phyloP scores from a whole-genome alignment of 2,329 filamentous ascomycete species.

The Fonsecaea pedrosoi region DNA sequence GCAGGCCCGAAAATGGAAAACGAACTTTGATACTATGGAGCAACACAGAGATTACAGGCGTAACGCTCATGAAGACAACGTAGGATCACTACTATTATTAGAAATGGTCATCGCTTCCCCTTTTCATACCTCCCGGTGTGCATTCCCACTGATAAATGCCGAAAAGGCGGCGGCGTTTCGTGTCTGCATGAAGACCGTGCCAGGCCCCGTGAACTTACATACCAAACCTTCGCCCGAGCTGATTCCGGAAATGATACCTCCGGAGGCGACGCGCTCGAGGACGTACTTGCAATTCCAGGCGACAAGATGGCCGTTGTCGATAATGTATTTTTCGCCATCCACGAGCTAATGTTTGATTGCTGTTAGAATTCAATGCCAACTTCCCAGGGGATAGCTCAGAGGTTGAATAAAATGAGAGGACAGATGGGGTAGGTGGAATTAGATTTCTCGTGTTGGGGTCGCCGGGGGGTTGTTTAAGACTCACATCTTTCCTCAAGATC shows the following conservation, averaged over 20 bases:
- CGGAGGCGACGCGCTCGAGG: conserved; percentile 86
- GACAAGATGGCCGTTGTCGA: conserved; percentile 91
- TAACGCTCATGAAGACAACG: conserved; percentile 4
- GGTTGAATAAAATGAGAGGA: conserved; percentile 5
- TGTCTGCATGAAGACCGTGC: conserved; percentile 91
- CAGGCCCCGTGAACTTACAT: conserved; percentile 90
- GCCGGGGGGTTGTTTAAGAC: conserved; percentile 45
- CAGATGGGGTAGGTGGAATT: neutral
- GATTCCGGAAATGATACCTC: conserved; percentile 88
- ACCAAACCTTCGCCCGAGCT: conserved; percentile 85
- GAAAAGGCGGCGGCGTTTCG: conserved; percentile 75
- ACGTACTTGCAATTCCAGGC: conserved; percentile 97
- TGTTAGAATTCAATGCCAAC: neutral
- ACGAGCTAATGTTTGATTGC: conserved; percentile 44
- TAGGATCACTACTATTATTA: neutral
- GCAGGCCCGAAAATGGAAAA: conserved; percentile 1
- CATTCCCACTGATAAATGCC: conserved; percentile 44
- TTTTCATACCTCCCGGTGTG: conserved; percentile 23
- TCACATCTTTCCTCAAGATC: conserved; percentile 90
- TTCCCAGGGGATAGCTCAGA: neutral
- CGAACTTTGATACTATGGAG: conserved; percentile 1
- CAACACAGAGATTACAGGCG: neutral
- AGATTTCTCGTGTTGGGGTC: neutral
- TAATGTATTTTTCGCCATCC: conserved; percentile 82
- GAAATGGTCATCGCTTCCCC: neutral